Percentiles rank a stretch among this genome's conserved stretches.
These are phyloP conservation scores for Diaporthe sp. DNA, from an alignment of 2,329 filamentous ascomycete genomes.

Conservation along the genomic window DNA sequence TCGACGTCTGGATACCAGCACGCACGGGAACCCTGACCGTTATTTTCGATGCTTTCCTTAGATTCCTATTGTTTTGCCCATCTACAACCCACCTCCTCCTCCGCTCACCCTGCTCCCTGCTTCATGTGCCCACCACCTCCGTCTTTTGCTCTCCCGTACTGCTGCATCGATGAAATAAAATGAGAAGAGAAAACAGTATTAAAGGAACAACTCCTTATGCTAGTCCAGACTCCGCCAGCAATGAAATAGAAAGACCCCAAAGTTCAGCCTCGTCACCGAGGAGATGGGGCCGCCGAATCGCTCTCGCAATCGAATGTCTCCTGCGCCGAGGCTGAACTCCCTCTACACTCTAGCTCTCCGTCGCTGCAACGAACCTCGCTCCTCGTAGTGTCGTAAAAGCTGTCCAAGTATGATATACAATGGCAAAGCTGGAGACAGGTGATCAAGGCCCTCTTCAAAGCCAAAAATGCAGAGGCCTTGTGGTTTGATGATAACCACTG, in stretches of 20 bases:
- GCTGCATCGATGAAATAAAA: constrained; percentile 29
- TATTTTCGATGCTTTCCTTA: constrained; percentile 41
- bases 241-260: constrained; percentile 34
- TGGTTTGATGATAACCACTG: not conserved
- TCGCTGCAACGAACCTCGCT: constrained; percentile 30
- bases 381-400: not conserved
- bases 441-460: not conserved
- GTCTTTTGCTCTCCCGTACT: constrained; percentile 12
- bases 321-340: constrained; percentile 10
- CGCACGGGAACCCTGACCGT: not conserved
- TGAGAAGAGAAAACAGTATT: constrained; percentile 39
- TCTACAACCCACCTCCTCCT: constrained; percentile 26
- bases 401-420: constrained; percentile 20
- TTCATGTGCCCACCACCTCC: constrained; percentile 10
- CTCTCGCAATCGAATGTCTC: constrained; percentile 18
- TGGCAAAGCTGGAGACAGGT: not conserved
- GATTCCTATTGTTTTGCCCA: constrained; percentile 38
- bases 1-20: not conserved
- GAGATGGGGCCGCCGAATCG: constrained; percentile 26
- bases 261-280: constrained; percentile 22
- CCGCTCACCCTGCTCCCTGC: not conserved
- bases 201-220: constrained; percentile 41
- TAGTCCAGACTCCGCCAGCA: constrained; percentile 42
- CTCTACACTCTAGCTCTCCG: constrained; percentile 10
- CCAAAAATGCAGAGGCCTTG: not conserved